phyloP scores from a whole-genome alignment of 345 rosid genomes.

The Rhizophora apiculata region DNA sequence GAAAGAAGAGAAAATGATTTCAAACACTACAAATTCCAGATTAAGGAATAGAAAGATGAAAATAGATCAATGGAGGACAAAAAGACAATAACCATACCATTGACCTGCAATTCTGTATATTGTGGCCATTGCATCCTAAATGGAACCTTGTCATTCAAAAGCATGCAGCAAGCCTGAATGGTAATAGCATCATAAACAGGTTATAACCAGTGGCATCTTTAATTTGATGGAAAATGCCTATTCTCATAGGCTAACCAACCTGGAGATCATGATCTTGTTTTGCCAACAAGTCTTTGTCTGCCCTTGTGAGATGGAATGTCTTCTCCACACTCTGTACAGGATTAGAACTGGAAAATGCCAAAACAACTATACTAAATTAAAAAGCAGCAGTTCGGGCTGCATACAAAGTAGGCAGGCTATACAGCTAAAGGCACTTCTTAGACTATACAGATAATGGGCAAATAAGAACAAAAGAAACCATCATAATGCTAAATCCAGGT shows the following conservation, averaged over 20 bases:
- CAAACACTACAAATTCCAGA: not conserved
- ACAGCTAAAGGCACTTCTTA: no score
- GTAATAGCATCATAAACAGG: not conserved
- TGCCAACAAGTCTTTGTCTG: conserved; percentile 18
- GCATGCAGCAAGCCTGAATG: conserved; percentile 38
- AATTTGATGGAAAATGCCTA: not conserved
- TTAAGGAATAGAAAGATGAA: not conserved
- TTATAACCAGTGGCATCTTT: not conserved
- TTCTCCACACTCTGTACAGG: conserved; percentile 25
- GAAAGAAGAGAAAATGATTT: not conserved
- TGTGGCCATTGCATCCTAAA: conserved; percentile 40
- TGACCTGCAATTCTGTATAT: conserved; percentile 21
- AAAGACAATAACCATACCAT: conserved; percentile 22
- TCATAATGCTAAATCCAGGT: no score
- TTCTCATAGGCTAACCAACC: conserved; percentile 19
- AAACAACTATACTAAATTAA: not conserved
- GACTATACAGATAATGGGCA: no score
- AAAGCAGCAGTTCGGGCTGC: not conserved
- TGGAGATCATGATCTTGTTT: conserved; percentile 30
- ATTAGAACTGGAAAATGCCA: conserved; percentile 21
- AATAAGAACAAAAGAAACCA: no score
- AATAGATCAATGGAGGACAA: not conserved
- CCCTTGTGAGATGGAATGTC: conserved; percentile 25
- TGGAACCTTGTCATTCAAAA: conserved; percentile 29
- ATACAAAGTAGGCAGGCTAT: not conserved